Conservation (phyloP, 805 yeast species). For the Clavispora fructus region DNA sequence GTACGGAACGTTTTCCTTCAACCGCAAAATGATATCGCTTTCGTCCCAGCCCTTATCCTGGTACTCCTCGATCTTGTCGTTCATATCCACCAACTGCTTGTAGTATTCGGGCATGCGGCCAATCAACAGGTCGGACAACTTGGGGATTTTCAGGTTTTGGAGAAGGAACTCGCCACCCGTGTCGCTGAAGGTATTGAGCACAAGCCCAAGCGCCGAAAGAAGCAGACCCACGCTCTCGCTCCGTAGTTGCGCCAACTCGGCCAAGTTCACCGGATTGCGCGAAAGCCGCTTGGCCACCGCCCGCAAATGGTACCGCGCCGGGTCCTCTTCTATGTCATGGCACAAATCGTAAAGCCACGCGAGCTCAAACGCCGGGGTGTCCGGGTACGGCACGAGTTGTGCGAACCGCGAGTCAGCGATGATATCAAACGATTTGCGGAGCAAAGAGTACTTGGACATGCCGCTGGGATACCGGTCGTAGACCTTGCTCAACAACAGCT, state of each 20-base stretch:
- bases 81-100: slow-evolving; percentile 16
- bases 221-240: slow-evolving; percentile 15
- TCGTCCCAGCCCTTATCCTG: slow-evolving; percentile 34
- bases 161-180: slow-evolving; percentile 29
- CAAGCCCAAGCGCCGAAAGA: slow-evolving; percentile 23
- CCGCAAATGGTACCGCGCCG: slow-evolving; percentile 45
- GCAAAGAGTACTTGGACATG: slow-evolving; percentile 41
- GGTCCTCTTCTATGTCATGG: slow-evolving; percentile 41
- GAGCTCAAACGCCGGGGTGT: slow-evolving; percentile 17
- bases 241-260: slow-evolving; percentile 24
- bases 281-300: slow-evolving; percentile 29
- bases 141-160: slow-evolving; percentile 36
- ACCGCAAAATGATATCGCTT: slow-evolving; percentile 34
- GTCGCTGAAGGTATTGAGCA: slow-evolving; percentile 24
- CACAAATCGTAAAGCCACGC: slow-evolving; percentile 37
- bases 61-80: slow-evolving; percentile 24
- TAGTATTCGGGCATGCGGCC: slow-evolving; percentile 17
- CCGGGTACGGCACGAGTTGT: slow-evolving; percentile 33
- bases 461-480: slow-evolving; percentile 50
- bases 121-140: slow-evolving; percentile 21
- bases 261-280: slow-evolving; percentile 28
- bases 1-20: slow-evolving; percentile 12
- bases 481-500: slow-evolving; percentile 35
- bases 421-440: slow-evolving; percentile 34
- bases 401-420: slow-evolving; percentile 36